A percentile compares a stretch with the other conserved stretches of the same genome.
phyloP scores from a whole-genome alignment of 2,329 filamentous ascomycete species.

The Zalaria obscura region DNA sequence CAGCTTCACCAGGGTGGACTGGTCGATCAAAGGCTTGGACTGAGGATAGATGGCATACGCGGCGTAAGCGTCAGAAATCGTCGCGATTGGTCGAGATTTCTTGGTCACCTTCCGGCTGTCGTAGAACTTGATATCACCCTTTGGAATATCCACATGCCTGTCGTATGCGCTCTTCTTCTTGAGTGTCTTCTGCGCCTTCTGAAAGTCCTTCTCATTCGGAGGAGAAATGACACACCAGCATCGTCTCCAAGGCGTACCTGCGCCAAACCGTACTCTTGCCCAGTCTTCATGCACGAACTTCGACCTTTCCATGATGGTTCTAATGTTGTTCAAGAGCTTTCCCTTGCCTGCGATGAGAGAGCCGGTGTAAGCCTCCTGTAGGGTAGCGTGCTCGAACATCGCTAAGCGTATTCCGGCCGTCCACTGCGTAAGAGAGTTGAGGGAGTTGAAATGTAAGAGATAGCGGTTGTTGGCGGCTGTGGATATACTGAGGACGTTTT shows the following conservation, averaged over 20 bases:
- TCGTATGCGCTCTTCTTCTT: conserved; percentile 79
- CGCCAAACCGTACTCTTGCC: conserved; percentile 89
- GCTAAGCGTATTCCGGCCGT: conserved; percentile 84
- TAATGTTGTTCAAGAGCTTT: conserved; percentile 78
- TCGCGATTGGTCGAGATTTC: conserved; percentile 79
- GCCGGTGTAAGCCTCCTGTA: conserved; percentile 94
- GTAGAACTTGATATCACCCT: conserved; percentile 90
- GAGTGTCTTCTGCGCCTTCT: conserved; percentile 67
- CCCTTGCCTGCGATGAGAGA: conserved; percentile 92
- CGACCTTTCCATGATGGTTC: conserved; percentile 70
- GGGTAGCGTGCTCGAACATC: conserved; percentile 83
- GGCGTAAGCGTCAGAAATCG: conserved; percentile 78
- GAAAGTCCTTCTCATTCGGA: conserved; percentile 83
- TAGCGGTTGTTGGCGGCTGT: conserved; percentile 94
- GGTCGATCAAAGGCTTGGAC: conserved; percentile 82
- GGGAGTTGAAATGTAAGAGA: conserved; percentile 87
- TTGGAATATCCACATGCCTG: conserved; percentile 53
- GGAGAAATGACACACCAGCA: conserved; percentile 94
- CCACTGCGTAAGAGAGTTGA: conserved; percentile 89
- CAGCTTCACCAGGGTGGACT: conserved; percentile 85
- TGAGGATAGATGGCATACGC: conserved; percentile 95
- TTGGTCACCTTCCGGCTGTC: conserved; percentile 83
- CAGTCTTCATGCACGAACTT: conserved; percentile 74
- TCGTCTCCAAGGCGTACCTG: conserved; percentile 86
- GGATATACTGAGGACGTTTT: conserved; percentile 90